These are phyloP conservation scores for Trypanosoma brucei DNA, from an alignment of 208 protist species.

Conservation along the genomic window DNA sequence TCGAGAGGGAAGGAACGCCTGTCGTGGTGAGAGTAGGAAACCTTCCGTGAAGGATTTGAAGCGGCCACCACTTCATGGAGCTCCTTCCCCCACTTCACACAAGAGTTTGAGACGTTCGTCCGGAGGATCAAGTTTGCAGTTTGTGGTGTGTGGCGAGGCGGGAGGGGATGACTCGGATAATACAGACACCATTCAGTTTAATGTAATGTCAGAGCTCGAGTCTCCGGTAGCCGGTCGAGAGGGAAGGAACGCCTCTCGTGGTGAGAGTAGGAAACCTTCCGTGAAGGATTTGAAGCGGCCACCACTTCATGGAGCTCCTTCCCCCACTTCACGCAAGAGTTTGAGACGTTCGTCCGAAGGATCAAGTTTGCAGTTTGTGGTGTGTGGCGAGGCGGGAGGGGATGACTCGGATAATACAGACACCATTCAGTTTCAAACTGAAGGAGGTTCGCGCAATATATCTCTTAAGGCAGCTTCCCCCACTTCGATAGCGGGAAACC, in stretches of 20 bases:
- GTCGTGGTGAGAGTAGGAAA: no score
- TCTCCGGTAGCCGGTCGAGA: background rate
- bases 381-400: background rate
- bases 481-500: background rate
- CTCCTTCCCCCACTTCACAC: no score
- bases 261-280: no score
- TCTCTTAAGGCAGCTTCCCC: background rate
- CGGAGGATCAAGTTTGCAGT: background rate
- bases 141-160: background rate
- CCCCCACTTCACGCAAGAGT: no score
- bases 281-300: no score
- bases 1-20: background rate
- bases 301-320: no score
- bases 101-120: no score
- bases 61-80: no score
- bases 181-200: conserved; percentile 21
- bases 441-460: background rate
- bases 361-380: background rate
- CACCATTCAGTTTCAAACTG: conserved; percentile 18
- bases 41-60: no score
- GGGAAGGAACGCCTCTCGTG: no score
- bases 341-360: no score
- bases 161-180: conserved; percentile 4
- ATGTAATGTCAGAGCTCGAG: background rate
- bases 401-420: conserved; percentile 12